Conservation (phyloP, 2,329 filamentous ascomycete genomes). For the Pyricularia sp. region DNA sequence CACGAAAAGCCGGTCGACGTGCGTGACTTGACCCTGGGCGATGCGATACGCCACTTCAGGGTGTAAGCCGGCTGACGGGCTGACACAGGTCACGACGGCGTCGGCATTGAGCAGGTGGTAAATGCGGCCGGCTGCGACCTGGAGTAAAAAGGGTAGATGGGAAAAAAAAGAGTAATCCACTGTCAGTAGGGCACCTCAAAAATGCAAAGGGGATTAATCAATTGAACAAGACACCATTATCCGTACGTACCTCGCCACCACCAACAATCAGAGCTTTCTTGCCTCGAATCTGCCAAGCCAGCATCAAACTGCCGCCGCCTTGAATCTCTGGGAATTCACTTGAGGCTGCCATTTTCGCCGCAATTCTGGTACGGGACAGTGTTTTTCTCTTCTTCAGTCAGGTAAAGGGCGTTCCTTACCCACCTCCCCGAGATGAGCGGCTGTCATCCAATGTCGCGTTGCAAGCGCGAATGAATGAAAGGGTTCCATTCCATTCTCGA, state of each 20-base stretch:
- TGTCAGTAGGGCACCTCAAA: background rate
- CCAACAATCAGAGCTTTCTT: conserved; percentile 88
- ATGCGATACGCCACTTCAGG: conserved; percentile 79
- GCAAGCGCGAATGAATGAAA: background rate
- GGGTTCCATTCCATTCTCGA: background rate
- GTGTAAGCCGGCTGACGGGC: conserved; percentile 67
- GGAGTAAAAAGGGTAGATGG: conserved; percentile 6
- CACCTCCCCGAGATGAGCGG: background rate
- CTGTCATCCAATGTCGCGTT: background rate
- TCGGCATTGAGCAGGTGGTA: conserved; percentile 91
- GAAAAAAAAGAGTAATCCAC: background rate
- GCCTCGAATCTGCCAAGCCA: conserved; percentile 88
- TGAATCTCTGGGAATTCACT: conserved; percentile 62
- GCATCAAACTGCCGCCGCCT: conserved; percentile 80
- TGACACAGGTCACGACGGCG: conserved; percentile 76
- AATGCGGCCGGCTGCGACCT: conserved; percentile 94
- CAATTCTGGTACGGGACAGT: background rate
- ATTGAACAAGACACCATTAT: background rate
- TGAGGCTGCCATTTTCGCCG: background rate
- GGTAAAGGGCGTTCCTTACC: background rate
- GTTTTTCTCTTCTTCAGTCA: background rate
- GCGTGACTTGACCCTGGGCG: conserved; percentile 58
- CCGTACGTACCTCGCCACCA: conserved; percentile 77
- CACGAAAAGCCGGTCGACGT: conserved; percentile 73
- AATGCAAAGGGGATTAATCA: background rate